A percentile compares a stretch with the other conserved stretches of the same genome.
These are phyloP conservation scores for Pogostemon cablin DNA, from an alignment of 257 asterid genomes.

Conservation along the genomic window DNA sequence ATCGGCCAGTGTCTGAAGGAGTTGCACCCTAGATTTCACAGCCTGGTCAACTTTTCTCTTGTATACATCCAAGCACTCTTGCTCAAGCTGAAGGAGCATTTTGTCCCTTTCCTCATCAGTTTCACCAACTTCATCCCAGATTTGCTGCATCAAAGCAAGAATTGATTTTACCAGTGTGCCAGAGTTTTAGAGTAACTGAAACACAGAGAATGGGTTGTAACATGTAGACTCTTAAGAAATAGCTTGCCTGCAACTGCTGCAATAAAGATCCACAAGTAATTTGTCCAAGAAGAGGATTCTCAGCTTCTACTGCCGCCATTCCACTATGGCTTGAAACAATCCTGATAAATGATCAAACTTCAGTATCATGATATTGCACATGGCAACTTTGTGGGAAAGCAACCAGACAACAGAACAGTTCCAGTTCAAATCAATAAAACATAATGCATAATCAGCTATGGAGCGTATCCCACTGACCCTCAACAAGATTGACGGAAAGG, in stretches of 20 bases:
- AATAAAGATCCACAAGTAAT: constrained; percentile 80
- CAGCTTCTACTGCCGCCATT: constrained; percentile 74
- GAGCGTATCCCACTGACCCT: neutral
- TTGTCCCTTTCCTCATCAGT: constrained; percentile 82
- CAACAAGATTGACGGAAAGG: neutral
- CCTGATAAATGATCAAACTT: constrained; percentile 23
- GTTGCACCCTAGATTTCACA: constrained; percentile 76
- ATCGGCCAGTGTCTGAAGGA: constrained; percentile 88
- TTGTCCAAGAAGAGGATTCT: constrained; percentile 57
- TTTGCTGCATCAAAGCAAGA: constrained; percentile 59
- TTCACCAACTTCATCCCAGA: constrained; percentile 98
- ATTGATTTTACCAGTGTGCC: constrained; percentile 21
- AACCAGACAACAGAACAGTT: neutral
- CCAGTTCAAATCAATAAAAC: neutral
- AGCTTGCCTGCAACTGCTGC: constrained; percentile 79
- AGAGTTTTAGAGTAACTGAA: neutral
- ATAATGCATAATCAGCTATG: neutral
- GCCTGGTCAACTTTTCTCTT: constrained; percentile 90
- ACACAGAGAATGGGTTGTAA: constrained; percentile 23
- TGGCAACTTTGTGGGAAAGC: neutral
- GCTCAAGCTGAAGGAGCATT: constrained; percentile 89
- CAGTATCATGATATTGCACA: constrained; percentile 6
- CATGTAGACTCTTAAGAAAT: neutral
- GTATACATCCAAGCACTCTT: constrained; percentile 94
- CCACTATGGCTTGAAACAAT: constrained; percentile 35